These are phyloP conservation scores for Canavalia gladiata DNA, from an alignment of 306 rosid genomes.

Conservation along the genomic window DNA sequence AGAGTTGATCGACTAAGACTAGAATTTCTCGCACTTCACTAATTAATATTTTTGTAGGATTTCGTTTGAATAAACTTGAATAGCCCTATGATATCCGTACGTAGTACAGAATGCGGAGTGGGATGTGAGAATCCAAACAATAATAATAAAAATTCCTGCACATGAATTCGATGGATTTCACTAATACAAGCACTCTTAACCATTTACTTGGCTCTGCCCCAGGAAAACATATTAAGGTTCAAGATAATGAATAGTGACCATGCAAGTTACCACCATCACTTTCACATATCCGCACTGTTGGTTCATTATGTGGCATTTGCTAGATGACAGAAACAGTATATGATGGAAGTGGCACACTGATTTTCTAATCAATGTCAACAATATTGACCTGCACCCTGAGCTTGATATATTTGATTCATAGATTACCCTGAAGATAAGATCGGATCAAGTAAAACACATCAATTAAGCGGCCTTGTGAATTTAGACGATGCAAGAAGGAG, in stretches of 20 bases:
- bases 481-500: too few species aligned
- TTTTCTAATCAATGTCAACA: neutral
- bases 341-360: neutral
- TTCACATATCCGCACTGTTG: neutral
- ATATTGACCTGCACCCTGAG: too few species aligned
- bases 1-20: neutral
- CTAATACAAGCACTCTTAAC: neutral
- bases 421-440: too few species aligned
- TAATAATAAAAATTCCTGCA: neutral
- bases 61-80: neutral
- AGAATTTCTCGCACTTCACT: neutral
- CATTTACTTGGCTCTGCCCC: neutral
- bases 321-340: neutral
- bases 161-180: neutral
- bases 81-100: neutral
- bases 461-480: slow-evolving; percentile 1
- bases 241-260: neutral
- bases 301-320: slow-evolving; percentile 25
- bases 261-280: neutral
- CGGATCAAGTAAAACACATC: slow-evolving; percentile 7
- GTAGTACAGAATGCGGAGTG: neutral
- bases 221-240: neutral
- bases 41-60: neutral
- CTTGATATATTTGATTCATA: too few species aligned
- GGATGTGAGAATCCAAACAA: neutral